Evolutionary conservation across 306 rosid genomes (phyloP).

Genomic region (Quercus robur): DNA sequence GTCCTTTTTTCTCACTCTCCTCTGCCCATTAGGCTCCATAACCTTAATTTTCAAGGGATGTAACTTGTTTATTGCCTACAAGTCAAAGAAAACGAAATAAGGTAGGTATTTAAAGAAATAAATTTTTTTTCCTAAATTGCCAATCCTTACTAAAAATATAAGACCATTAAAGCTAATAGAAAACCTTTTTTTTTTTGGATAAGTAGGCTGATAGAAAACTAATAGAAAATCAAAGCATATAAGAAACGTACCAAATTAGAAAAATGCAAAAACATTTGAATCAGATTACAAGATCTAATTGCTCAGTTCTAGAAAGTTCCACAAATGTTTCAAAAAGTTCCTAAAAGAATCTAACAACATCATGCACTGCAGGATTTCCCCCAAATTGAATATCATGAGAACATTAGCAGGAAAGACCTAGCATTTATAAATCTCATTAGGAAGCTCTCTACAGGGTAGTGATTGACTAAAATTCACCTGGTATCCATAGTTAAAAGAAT

Average conservation of each 20-base stretch:
- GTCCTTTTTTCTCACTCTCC: conserved; percentile 54
- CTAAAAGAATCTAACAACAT: neutral
- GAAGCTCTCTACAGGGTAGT: neutral
- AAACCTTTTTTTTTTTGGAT: neutral
- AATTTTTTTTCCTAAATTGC: neutral
- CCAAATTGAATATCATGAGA: neutral
- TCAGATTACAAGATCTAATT: neutral
- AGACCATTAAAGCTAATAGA: neutral
- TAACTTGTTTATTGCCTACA: conserved; percentile 41
- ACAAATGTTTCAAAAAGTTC: neutral
- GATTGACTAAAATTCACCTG: neutral
- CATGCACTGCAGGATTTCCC: neutral
- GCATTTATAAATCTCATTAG: neutral
- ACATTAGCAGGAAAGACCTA: neutral
- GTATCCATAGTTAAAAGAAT: neutral
- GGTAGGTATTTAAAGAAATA: conserved; percentile 14
- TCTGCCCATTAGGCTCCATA: conserved; percentile 76
- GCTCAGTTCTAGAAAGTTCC: neutral
- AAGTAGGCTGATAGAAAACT: neutral
- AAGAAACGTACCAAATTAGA: neutral
- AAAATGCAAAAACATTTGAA: neutral
- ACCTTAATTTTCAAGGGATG: conserved; percentile 17
- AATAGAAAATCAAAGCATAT: neutral
- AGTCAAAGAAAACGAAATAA: conserved; percentile 25
- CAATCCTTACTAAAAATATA: neutral